Evolutionary conservation across 2,329 filamentous ascomycete genomes (phyloP).

Genomic region (Cordyceps sp.): DNA sequence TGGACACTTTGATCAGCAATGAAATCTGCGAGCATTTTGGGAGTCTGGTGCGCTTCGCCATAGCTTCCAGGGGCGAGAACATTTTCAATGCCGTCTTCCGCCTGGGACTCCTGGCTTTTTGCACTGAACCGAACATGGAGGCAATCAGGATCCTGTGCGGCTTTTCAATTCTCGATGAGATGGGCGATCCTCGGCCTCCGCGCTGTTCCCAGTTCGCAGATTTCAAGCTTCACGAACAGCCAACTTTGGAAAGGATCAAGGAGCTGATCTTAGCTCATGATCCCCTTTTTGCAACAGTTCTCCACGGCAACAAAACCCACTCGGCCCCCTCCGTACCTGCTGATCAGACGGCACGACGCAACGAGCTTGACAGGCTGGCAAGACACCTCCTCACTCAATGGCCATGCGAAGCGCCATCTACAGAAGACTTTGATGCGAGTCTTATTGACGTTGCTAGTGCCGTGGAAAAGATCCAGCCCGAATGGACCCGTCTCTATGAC

Average conservation of each 20-base stretch:
- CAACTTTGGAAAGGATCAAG: background rate
- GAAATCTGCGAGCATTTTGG: constrained; percentile 1
- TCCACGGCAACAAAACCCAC: too few species aligned
- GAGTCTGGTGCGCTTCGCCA: constrained; percentile 1
- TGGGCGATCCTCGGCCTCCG: constrained; percentile 3
- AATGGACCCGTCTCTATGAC: background rate
- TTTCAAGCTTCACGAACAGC: constrained; percentile 3
- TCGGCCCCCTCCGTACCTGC: too few species aligned
- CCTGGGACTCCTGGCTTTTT: constrained; percentile 4
- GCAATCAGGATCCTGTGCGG: constrained; percentile 4
- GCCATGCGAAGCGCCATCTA: background rate
- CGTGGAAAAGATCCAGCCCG: background rate
- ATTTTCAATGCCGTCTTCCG: background rate
- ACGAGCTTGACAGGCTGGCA: too few species aligned
- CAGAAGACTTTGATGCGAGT: background rate
- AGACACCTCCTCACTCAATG: constrained; percentile 1
- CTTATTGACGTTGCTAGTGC: background rate
- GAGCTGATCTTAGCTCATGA: too few species aligned
- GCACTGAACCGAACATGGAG: background rate
- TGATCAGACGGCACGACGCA: too few species aligned
- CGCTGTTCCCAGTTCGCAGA: background rate
- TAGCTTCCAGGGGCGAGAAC: background rate
- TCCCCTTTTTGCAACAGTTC: too few species aligned
- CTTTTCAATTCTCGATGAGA: background rate
- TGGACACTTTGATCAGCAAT: constrained; percentile 2